These are phyloP conservation scores for Edaphochlamys debaryana DNA, from an alignment of 139 green algal species.

Conservation along the genomic window DNA sequence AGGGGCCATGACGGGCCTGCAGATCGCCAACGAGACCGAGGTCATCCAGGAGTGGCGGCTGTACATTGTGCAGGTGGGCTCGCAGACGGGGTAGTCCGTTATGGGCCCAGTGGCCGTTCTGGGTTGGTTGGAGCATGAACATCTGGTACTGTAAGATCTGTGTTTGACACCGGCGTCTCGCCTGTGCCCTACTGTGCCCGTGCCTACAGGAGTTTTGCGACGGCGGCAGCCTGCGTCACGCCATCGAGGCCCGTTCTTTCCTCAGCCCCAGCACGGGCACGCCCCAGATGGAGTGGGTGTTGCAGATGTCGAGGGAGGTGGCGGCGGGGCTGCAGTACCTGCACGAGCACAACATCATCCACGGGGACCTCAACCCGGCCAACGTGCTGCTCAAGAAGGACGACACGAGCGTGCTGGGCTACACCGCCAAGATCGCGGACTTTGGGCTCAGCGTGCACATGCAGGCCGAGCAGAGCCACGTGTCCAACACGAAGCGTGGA, in stretches of 20 bases:
- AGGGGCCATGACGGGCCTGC: slow-evolving; percentile 42
- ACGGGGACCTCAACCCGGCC: slow-evolving; percentile 45
- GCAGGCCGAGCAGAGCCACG: slow-evolving; percentile 47
- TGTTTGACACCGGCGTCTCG: too few species aligned
- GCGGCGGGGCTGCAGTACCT: slow-evolving; percentile 43
- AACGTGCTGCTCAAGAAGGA: slow-evolving; percentile 34
- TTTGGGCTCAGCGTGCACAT: slow-evolving; percentile 55
- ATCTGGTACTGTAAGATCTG: too few species aligned
- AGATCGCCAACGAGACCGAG: slow-evolving; percentile 38
- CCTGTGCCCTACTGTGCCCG: too few species aligned
- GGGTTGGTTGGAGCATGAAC: too few species aligned
- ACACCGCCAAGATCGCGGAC: slow-evolving; percentile 56
- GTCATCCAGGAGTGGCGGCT: slow-evolving; percentile 57
- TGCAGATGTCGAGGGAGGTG: slow-evolving; percentile 44
- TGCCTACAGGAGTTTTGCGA: slow-evolving; percentile 53
- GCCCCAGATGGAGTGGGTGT: slow-evolving; percentile 41
- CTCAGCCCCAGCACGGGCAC: not conserved
- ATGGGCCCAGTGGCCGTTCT: too few species aligned
- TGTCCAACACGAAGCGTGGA: slow-evolving; percentile 54
- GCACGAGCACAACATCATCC: slow-evolving; percentile 49
- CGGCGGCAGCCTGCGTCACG: slow-evolving; percentile 40
- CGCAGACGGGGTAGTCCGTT: too few species aligned
- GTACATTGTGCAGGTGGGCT: slow-evolving; percentile 54
- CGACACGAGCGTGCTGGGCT: slow-evolving; percentile 34
- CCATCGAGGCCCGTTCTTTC: slow-evolving; percentile 42